Evolutionary conservation across 495 filamentous ascomycete species (phyloP), one percentile per base, ranked within the genome.

Genomic region (Neurospora sp.): DNA sequence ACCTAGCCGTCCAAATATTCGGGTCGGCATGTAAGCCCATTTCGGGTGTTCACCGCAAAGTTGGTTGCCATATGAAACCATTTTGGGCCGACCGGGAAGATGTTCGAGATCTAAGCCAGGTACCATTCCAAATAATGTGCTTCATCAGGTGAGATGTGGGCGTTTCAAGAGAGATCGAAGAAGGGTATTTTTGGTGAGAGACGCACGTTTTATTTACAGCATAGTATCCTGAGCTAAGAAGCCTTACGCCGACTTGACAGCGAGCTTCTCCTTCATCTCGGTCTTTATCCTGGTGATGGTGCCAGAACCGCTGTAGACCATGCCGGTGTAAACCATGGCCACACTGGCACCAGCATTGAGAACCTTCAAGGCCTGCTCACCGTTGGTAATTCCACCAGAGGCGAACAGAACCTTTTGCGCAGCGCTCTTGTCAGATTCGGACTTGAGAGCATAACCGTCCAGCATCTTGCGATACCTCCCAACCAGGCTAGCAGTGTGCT

Each of bases 341-440:
- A 97, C 89, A 70, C 89, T 93, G 0, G 96, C 95, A 10, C 96
- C 96, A 0, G 94, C 93, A 73, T 94, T 89, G 42, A 97, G 83
- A 0, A 92, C 88, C 81, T 91, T 86, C 5, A 91, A 84, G 7
- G 93, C 96, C 82, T 97, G 90, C 69, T 88, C 84, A 10, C 95
- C 96, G 74, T 88, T 94, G 6, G 89, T 93, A 74, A 99, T 96
- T 9, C 96, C 96, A 1, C 95, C 95, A 0, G 90, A 93, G 14
- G 94, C 94, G 80, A 98, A 98, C 65, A 99, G 91, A 59, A 93
- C 89, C 84, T 97, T 97, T 44, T 86, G 88, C 40, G 81, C 78
- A 38, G 71, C 38, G 1, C 68, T 73, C 44, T 73, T 71, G 40
- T 37, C 70, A 0, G 73, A 39, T 59, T 74, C 31, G 74, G 76